Evolutionary conservation across 768 basidiomycete species (phyloP).

Genomic region (Hygrophorus russula): DNA sequence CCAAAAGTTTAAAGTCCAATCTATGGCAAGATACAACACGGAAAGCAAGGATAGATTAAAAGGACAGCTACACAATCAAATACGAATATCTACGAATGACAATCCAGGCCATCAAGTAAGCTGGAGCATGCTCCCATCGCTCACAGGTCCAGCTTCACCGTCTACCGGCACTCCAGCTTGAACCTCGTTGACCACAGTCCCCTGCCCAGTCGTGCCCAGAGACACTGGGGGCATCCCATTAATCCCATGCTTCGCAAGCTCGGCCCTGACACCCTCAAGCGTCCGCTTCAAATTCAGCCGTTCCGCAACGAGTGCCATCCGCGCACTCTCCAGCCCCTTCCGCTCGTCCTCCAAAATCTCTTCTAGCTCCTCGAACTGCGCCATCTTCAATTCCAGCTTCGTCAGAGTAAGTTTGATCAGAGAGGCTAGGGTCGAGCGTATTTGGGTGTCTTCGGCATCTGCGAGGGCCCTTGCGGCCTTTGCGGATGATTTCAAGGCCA

Average conservation of each 20-base stretch:
- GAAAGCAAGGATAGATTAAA: no score
- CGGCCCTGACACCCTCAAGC: constrained; percentile 54
- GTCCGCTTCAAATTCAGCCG: constrained; percentile 59
- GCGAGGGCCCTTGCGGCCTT: constrained; percentile 77
- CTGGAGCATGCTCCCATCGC: constrained; percentile 43
- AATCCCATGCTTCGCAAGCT: constrained; percentile 44
- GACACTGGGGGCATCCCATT: constrained; percentile 19
- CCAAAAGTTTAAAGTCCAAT: no score
- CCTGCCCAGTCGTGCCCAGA: constrained; percentile 52
- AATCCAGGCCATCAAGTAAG: constrained; percentile 21
- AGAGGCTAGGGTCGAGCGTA: constrained; percentile 66
- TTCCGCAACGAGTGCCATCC: constrained; percentile 73
- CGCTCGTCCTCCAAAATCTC: constrained; percentile 87
- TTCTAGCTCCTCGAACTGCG: constrained; percentile 91
- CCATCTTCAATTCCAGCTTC: constrained; percentile 92
- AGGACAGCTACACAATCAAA: background rate
- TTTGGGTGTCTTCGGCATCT: constrained; percentile 69
- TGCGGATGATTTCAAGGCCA: constrained; percentile 85
- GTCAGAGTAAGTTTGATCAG: constrained; percentile 77
- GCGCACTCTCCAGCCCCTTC: constrained; percentile 69
- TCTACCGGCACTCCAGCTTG: constrained; percentile 31
- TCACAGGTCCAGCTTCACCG: constrained; percentile 42
- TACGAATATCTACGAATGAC: constrained; percentile 3
- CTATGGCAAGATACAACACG: no score
- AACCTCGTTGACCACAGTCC: constrained; percentile 45